Evolutionary conservation across 371 early-diverging fungal species (phyloP).

Genomic region (Zopfochytrium polystomum): DNA sequence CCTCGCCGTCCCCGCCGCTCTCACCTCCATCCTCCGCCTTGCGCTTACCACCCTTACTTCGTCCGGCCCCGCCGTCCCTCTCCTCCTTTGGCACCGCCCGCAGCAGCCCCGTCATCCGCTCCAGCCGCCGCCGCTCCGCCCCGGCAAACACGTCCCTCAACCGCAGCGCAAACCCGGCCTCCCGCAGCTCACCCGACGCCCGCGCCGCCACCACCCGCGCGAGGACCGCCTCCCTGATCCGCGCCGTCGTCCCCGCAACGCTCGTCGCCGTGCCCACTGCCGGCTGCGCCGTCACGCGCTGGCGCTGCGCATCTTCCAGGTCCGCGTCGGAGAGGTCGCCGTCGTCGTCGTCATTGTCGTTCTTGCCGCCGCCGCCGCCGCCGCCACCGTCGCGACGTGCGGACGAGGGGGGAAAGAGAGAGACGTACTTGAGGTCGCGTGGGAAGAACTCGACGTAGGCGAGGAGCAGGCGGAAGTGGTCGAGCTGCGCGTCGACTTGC

Average conservation of each 20-base stretch:
- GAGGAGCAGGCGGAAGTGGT: constrained; percentile 18
- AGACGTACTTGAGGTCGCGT: constrained; percentile 45
- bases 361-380: not conserved
- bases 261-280: not conserved
- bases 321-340: not conserved
- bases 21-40: not conserved
- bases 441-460: constrained; percentile 40
- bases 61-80: not conserved
- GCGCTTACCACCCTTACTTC: constrained; percentile 4
- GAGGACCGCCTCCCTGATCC: constrained; percentile 10
- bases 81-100: constrained; percentile 2
- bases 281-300: not conserved
- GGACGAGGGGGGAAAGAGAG: constrained; percentile 35
- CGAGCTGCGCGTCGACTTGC: constrained; percentile 13
- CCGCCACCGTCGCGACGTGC: not conserved
- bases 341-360: too few relatives aligned
- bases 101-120: not conserved
- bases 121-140: constrained; percentile 1
- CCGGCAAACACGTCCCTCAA: constrained; percentile 24
- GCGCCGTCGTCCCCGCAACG: not conserved
- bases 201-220: constrained; percentile 6
- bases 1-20: constrained; percentile 2
- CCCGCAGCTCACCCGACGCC: constrained; percentile 13
- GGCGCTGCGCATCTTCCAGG: not conserved
- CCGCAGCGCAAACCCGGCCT: constrained; percentile 14